Percentiles rank a stretch among this genome's conserved stretches.
Conservation (phyloP, 495 filamentous ascomycete species). For the Amorphotheca resinae region DNA sequence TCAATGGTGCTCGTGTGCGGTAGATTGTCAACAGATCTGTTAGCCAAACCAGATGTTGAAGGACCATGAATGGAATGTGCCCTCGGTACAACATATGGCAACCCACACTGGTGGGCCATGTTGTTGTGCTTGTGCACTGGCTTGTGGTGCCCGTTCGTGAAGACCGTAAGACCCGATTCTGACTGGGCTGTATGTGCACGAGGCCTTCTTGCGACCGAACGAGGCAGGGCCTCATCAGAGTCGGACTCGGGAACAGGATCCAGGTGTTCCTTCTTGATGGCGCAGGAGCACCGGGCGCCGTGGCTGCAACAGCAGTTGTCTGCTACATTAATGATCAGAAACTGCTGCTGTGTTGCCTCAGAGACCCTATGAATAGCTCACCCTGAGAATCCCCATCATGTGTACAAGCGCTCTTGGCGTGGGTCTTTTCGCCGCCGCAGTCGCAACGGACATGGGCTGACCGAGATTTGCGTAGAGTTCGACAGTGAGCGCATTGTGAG, state of each 20-base stretch:
- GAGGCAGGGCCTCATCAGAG: conserved; percentile 33
- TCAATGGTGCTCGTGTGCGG: conserved; percentile 33
- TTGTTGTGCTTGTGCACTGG: conserved; percentile 82
- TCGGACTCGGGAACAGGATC: conserved; percentile 62
- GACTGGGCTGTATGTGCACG: conserved; percentile 72
- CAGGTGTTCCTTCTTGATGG: conserved; percentile 80
- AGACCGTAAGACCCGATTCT: conserved; percentile 71
- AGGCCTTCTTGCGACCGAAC: conserved; percentile 45
- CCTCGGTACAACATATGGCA: conserved; percentile 70
- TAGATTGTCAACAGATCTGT: conserved; percentile 59
- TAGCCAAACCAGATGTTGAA: conserved; percentile 36
- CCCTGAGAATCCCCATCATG: conserved; percentile 49
- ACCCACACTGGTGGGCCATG: conserved; percentile 66
- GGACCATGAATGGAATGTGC: conserved; percentile 56
- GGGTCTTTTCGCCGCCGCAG: conserved; percentile 86
- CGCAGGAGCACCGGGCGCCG: conserved; percentile 84
- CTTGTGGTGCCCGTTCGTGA: conserved; percentile 90
- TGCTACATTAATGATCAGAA: conserved; percentile 37
- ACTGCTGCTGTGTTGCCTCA: conserved; percentile 32
- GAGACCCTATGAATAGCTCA: conserved; percentile 33
- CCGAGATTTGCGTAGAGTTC: conserved; percentile 91
- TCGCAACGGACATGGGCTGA: conserved; percentile 94
- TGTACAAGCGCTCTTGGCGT: conserved; percentile 47
- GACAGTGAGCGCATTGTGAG: conserved; percentile 96
- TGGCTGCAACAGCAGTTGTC: conserved; percentile 82